Evolutionary conservation across 192 early-diverging fungal species (phyloP).

Genomic region (Podila horticola): DNA sequence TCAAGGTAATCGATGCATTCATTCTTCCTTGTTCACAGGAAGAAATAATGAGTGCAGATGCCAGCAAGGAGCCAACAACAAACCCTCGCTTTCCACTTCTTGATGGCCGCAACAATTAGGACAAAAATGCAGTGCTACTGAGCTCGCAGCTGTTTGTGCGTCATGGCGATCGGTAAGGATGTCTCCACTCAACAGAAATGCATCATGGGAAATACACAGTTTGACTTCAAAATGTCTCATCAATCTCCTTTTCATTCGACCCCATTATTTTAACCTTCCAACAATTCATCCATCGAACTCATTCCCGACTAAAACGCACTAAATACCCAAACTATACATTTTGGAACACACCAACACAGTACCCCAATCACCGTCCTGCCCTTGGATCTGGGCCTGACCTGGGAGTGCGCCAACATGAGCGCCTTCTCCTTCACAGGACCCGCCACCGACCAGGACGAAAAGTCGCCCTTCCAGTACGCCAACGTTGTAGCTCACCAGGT

Average conservation of each 20-base stretch:
- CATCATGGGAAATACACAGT: too few species aligned
- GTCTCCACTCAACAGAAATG: too few species aligned
- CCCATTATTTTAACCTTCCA: too few species aligned
- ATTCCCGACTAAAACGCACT: not conserved
- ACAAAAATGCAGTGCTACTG: slow-evolving; percentile 14
- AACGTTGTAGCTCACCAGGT: slow-evolving; percentile 36
- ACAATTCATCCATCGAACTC: not conserved
- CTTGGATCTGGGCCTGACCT: slow-evolving; percentile 25
- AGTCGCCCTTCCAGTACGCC: slow-evolving; percentile 26
- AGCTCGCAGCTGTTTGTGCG: slow-evolving; percentile 41
- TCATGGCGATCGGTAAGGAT: slow-evolving; percentile 42
- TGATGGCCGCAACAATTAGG: not conserved
- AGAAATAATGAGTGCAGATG: not conserved
- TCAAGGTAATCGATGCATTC: slow-evolving; percentile 12
- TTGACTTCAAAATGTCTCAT: too few species aligned
- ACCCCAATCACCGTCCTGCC: slow-evolving; percentile 22
- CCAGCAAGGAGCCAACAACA: not conserved
- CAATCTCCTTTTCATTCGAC: not conserved
- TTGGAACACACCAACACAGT: slow-evolving; percentile 5
- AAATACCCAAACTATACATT: not conserved
- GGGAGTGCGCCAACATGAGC: slow-evolving; percentile 34
- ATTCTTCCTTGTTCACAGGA: too few species aligned
- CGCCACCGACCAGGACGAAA: slow-evolving; percentile 3
- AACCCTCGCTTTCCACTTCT: not conserved
- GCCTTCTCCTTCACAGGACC: slow-evolving; percentile 39